Conservation (phyloP, 2,329 filamentous ascomycete species). For the Trichophyton equinum region DNA sequence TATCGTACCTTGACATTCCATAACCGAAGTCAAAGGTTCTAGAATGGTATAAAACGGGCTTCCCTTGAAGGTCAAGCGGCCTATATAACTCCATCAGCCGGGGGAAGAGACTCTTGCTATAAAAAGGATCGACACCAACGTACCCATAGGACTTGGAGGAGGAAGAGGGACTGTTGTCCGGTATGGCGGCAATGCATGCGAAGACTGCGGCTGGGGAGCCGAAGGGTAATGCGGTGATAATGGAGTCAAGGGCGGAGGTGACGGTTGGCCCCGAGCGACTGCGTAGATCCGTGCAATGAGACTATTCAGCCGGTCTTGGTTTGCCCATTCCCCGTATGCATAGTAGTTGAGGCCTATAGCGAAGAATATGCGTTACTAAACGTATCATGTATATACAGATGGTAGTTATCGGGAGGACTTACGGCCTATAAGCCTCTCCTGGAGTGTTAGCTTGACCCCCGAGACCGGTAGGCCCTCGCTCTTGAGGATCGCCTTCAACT, state of each 20-base stretch:
- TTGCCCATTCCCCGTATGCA: not conserved
- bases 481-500: conserved; percentile 65
- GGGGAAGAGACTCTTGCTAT: not conserved
- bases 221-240: not conserved
- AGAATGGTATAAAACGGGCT: conserved; percentile 77
- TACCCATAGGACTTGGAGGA: not conserved
- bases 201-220: not conserved
- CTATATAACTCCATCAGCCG: conserved; percentile 17
- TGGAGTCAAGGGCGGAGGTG: not conserved
- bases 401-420: conserved; percentile 31
- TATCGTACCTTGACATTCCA: conserved; percentile 59
- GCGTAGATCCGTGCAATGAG: not conserved
- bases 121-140: not conserved
- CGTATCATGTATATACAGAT: not conserved
- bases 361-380: not conserved
- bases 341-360: not conserved
- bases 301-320: not conserved
- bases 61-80: conserved; percentile 48
- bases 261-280: not conserved
- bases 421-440: conserved; percentile 67
- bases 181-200: not conserved
- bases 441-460: conserved; percentile 74
- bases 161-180: not conserved
- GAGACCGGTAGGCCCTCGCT: conserved; percentile 62
- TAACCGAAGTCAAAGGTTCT: conserved; percentile 50